Evolutionary conservation across 371 early-diverging fungal species (phyloP).

Genomic region (Mucor irregularis): DNA sequence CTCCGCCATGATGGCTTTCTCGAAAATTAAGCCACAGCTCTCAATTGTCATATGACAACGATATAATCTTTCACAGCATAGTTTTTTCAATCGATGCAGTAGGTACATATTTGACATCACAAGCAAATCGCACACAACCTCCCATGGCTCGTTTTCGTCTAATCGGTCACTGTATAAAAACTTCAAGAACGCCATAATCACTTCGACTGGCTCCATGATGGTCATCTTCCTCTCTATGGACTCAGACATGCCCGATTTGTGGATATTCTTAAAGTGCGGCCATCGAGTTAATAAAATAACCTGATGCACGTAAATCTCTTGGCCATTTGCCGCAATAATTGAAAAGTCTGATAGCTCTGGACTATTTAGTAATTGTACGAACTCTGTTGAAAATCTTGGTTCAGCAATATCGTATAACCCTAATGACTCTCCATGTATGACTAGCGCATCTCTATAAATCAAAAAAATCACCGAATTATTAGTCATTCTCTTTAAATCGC

Average conservation of each 20-base stretch:
- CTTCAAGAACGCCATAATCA: conserved; percentile 56
- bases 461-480: conserved; percentile 8
- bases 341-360: conserved; percentile 62
- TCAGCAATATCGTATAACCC: conserved; percentile 58
- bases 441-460: conserved; percentile 43
- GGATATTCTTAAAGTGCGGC: conserved; percentile 61
- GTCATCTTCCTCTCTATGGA: conserved; percentile 45
- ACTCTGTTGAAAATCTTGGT: conserved; percentile 43
- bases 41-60: conserved; percentile 49
- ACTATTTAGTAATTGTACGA: conserved; percentile 49
- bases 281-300: conserved; percentile 66
- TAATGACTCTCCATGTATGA: conserved; percentile 56
- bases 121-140: conserved; percentile 53
- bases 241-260: conserved; percentile 64
- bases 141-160: conserved; percentile 42
- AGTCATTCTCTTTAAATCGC: background rate
- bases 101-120: conserved; percentile 62
- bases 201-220: conserved; percentile 55
- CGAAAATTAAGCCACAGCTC: conserved; percentile 56
- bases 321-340: conserved; percentile 40
- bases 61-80: conserved; percentile 54
- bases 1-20: conserved; percentile 55
- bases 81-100: conserved; percentile 55
- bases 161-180: conserved; percentile 67
- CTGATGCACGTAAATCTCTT: conserved; percentile 58